Evolutionary conservation across 768 basidiomycete genomes (phyloP).

Genomic region (Auricularia auricula-judae): DNA sequence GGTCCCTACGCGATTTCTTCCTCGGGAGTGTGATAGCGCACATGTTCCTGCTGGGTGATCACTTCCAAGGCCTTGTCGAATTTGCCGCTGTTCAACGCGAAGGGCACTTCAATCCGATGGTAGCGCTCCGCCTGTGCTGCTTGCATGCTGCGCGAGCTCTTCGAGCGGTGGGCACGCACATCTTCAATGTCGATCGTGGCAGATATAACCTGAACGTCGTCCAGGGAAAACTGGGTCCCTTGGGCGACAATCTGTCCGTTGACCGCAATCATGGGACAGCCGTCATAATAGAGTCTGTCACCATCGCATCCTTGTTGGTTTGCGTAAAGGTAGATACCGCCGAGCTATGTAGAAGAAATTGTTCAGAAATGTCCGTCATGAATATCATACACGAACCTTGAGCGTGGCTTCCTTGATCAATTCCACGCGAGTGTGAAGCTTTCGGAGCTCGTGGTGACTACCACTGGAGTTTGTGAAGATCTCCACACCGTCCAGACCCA

Average conservation of each 20-base stretch:
- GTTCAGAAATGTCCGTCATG: no score
- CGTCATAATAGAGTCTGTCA: conserved; percentile 95
- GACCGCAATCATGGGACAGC: conserved; percentile 90
- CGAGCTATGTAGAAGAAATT: conserved; percentile 43
- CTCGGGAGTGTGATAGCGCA: conserved; percentile 76
- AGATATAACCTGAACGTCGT: conserved; percentile 91
- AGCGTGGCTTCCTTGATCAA: conserved; percentile 94
- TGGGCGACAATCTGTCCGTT: conserved; percentile 91
- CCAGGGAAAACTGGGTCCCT: conserved; percentile 91
- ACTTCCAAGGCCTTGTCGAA: conserved; percentile 42
- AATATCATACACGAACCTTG: conserved; percentile 43
- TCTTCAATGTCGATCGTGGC: conserved; percentile 97
- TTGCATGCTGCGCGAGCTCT: conserved; percentile 81
- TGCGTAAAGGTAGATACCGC: conserved; percentile 94
- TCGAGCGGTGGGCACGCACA: conserved; percentile 80
- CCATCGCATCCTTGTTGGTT: conserved; percentile 99
- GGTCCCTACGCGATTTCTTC: conserved; percentile 87
- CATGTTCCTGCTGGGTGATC: conserved; percentile 39
- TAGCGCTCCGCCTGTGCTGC: conserved; percentile 68
- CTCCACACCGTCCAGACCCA: conserved; percentile 98
- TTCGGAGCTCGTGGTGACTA: conserved; percentile 97
- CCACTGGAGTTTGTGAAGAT: conserved; percentile 99
- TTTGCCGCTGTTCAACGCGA: conserved; percentile 66
- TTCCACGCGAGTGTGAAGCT: conserved; percentile 82
- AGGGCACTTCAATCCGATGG: conserved; percentile 70